Percentiles rank a stretch among this genome's conserved stretches.
Evolutionary conservation across 257 asterid species (phyloP).

Genomic region (Paulownia fortunei): DNA sequence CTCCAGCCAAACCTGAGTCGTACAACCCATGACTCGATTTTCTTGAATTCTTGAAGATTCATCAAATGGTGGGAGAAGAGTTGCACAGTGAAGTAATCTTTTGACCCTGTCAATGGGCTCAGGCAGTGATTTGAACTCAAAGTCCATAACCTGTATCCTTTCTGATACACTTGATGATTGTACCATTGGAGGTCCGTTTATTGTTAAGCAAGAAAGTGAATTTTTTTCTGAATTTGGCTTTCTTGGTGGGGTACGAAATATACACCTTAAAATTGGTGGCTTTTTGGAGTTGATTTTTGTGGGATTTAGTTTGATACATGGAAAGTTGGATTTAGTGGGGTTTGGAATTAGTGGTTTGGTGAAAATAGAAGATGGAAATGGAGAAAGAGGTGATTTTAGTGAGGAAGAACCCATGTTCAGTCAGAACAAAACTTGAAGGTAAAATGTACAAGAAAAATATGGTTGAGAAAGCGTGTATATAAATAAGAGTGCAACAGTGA

Average conservation of each 20-base stretch:
- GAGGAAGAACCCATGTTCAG: conserved; percentile 41
- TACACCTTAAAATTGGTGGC: conserved; percentile 17
- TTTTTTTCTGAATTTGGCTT: not conserved
- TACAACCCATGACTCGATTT: conserved; percentile 81
- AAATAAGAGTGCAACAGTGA: too few relatives aligned
- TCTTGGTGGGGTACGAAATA: conserved; percentile 9
- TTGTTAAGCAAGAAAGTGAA: conserved; percentile 28
- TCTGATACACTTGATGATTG: conserved; percentile 48
- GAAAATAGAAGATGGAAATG: conserved; percentile 2
- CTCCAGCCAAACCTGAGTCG: conserved; percentile 88
- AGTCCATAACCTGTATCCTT: conserved; percentile 48
- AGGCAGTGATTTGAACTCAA: conserved; percentile 61
- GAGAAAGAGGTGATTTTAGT: conserved; percentile 32
- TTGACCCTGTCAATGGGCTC: conserved; percentile 81
- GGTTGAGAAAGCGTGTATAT: not conserved
- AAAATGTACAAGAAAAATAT: too few relatives aligned
- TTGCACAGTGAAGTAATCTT: conserved; percentile 63
- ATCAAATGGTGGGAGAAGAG: conserved; percentile 51
- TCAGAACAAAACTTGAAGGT: too few relatives aligned
- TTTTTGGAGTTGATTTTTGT: conserved; percentile 18
- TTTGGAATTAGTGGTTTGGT: conserved; percentile 19
- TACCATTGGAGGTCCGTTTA: not conserved
- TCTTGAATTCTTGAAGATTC: conserved; percentile 49
- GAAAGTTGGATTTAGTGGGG: too few relatives aligned
- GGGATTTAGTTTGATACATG: not conserved